Evolutionary conservation across 106 monocot species (phyloP).

Genomic region (Posidonia australis): DNA sequence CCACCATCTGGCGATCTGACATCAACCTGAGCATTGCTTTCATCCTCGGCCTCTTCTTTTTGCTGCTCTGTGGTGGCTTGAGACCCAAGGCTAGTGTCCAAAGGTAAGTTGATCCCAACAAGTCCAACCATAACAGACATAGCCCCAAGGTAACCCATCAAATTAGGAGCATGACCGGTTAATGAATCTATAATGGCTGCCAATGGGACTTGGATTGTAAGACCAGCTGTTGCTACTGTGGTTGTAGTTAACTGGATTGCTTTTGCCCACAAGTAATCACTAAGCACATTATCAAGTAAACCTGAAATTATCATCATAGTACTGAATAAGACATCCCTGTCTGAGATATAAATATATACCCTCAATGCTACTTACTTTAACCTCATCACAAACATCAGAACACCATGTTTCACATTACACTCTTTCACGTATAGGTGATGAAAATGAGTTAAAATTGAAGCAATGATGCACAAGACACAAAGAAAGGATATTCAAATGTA

Average conservation of each 20-base stretch:
- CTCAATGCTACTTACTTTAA: too few relatives aligned
- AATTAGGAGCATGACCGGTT: constrained; percentile 72
- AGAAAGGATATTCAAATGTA: too few relatives aligned
- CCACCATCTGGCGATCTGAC: neutral
- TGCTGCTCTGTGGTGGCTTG: neutral
- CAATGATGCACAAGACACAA: too few relatives aligned
- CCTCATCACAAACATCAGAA: neutral
- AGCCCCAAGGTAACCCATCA: constrained; percentile 66
- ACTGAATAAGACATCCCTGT: neutral
- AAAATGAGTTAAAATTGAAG: too few relatives aligned
- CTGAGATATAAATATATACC: too few relatives aligned
- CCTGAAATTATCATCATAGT: constrained; percentile 23
- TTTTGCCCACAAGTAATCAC: constrained; percentile 94
- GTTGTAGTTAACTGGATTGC: constrained; percentile 78
- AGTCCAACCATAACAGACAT: constrained; percentile 63
- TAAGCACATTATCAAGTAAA: constrained; percentile 78
- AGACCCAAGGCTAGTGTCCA: constrained; percentile 7
- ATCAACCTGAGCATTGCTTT: neutral
- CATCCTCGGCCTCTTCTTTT: neutral
- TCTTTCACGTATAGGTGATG: too few relatives aligned
- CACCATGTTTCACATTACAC: neutral
- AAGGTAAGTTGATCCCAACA: constrained; percentile 71
- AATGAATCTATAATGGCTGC: constrained; percentile 77
- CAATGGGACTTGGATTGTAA: constrained; percentile 88
- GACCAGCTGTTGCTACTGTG: constrained; percentile 95